phyloP scores from a whole-genome alignment of 73 alveolate species.

The Stentor coeruleus region DNA sequence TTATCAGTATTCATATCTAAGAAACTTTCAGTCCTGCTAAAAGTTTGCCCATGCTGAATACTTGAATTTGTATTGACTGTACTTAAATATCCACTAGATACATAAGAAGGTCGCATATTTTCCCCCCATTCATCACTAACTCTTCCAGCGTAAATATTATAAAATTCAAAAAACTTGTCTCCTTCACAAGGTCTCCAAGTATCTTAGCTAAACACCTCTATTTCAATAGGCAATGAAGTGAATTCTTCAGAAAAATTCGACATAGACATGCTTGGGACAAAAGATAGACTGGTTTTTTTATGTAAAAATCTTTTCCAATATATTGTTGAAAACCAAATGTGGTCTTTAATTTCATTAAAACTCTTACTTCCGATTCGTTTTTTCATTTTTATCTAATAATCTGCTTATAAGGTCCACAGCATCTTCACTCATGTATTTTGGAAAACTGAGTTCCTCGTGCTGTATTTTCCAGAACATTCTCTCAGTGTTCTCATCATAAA shows the following conservation, averaged over 20 bases:
- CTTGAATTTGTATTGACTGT: too few species aligned
- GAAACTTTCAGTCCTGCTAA: too few species aligned
- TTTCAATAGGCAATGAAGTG: not conserved
- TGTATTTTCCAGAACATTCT: constrained; percentile 30
- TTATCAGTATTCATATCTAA: too few species aligned
- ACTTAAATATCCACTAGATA: too few species aligned
- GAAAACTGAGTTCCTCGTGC: constrained; percentile 23
- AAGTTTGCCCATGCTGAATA: too few species aligned
- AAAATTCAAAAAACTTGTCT: too few species aligned
- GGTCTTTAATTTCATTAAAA: constrained; percentile 64
- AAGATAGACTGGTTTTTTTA: constrained; percentile 53
- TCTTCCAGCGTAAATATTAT: too few species aligned
- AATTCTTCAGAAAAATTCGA: not conserved
- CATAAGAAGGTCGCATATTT: too few species aligned
- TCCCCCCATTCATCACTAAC: too few species aligned
- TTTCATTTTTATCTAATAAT: constrained; percentile 21
- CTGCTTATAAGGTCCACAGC: constrained; percentile 35
- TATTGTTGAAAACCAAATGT: constrained; percentile 53
- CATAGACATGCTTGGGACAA: not conserved
- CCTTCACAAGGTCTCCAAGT: too few species aligned
- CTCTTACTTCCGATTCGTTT: constrained; percentile 43
- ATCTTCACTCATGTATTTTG: constrained; percentile 20
- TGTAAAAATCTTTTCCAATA: constrained; percentile 50
- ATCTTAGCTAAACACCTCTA: not conserved
- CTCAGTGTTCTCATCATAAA: constrained; percentile 33